Base-by-base conservation (phyloP, 208 protist genomes). In the Endotrypanum monterogeii region DNA sequence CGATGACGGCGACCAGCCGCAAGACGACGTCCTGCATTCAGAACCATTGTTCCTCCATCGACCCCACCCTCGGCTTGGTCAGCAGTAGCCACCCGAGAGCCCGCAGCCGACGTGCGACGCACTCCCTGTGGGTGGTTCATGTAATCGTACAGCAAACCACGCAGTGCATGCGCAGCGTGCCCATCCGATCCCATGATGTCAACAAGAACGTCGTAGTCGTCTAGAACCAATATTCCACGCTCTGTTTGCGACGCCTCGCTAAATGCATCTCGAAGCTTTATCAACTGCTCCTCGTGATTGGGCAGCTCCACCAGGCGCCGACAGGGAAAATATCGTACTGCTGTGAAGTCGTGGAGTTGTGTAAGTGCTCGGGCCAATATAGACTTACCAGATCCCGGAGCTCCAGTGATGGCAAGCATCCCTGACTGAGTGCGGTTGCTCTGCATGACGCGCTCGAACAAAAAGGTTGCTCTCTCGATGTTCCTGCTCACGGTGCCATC, bases 241-340 rank as follows among this genome's bases (percentile, higher is more conserved):
- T 89, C 86, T 23, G 94, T 97, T 82, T 97, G 96, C 65, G 99
- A 98, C 44, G 98, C 94, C 71, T 99, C 98, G 65, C 96, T 89
- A 67, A 99, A 98, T 0, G 96, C 87, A 35, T 96, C 94, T 9
- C 79, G 89, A 25, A 99, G 88, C 46, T 80, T 69, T 23, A 51
- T 54, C 56, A 88, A 55, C 68, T 83, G 86, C 70, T 87, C 82
- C 58, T 69, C 65, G 23, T 50, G 67, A 50, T 91, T 70, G 0
- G 52, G 67, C 67, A 81, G 11, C 74, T 93, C 82, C 12, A 67
- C 50, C 11, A 90, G 71, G 0, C 75, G 71, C 3, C 83, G 76
- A 56, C 84, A 85, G 9, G 79, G 85, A 14, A 90, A 44, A 69
- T 77, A 83, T 12, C 78, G 76, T 57, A 83, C 76, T n/a, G 76